phyloP scores from a whole-genome alignment of 2,329 filamentous ascomycete genomes.

The Botrytis galanthina region DNA sequence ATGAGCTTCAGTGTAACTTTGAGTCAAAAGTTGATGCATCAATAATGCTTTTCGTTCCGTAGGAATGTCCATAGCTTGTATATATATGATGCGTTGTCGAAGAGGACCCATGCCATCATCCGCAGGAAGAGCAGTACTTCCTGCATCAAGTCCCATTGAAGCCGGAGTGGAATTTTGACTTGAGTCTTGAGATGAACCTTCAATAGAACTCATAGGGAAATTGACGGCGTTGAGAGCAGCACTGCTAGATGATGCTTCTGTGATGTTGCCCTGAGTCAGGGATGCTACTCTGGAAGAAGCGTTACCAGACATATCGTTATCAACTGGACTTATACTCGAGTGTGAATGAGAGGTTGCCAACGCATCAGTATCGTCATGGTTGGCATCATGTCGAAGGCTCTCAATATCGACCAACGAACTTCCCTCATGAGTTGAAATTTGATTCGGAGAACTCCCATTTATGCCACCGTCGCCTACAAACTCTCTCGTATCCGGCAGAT shows the following conservation, averaged over 20 bases:
- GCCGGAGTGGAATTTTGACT: constrained; percentile 27
- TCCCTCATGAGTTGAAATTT: constrained; percentile 32
- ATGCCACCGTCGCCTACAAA: background rate
- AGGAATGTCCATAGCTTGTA: constrained; percentile 60
- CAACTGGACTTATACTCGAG: constrained; percentile 26
- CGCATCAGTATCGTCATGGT: background rate
- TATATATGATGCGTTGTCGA: constrained; percentile 64
- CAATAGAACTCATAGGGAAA: constrained; percentile 30
- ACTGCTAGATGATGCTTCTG: constrained; percentile 24
- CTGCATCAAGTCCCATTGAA: constrained; percentile 25
- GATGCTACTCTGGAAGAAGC: constrained; percentile 30
- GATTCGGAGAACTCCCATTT: constrained; percentile 19
- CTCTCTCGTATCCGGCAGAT: background rate
- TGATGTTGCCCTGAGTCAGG: constrained; percentile 31
- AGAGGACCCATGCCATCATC: constrained; percentile 75
- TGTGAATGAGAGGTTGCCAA: constrained; percentile 14
- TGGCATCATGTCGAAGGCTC: background rate
- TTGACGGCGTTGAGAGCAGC: constrained; percentile 13
- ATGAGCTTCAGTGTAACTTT: constrained; percentile 58
- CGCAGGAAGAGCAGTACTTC: constrained; percentile 51
- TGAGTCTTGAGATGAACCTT: constrained; percentile 30
- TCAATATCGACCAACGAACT: background rate
- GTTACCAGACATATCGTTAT: constrained; percentile 34
- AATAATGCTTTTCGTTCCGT: constrained; percentile 65
- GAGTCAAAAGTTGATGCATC: constrained; percentile 69